Base-by-base conservation (phyloP, 2,329 filamentous ascomycete genomes). In the Cadophora sp. region DNA sequence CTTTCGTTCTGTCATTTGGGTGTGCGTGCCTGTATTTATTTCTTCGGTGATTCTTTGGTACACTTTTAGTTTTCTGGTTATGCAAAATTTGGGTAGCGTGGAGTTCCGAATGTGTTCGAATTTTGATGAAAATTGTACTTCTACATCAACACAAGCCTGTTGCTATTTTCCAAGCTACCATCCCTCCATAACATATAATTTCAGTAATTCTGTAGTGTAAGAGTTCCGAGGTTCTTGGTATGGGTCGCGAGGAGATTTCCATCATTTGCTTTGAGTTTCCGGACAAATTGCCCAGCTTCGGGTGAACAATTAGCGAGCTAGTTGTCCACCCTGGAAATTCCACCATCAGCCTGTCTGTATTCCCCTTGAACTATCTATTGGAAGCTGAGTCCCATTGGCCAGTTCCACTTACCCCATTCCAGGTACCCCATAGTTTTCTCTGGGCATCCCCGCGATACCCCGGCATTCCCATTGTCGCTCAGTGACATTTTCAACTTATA, bases 401-500 rank as follows among this genome's bases (percentile, higher is more conserved):
- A 68, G 59, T 65, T 41, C 43, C 13, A 58, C 22, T 66, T 66
- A 65, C 64, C 66, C 68, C 61, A 43, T 41, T 50, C 39, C 50
- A 53, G 50, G 24, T 53, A 53, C 50, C 50, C 50, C 50, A 53
- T 53, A 53, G 50, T 53, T 53, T 9, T 33, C 11, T 33, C 50
- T 53, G 50, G 50, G 50, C 50, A 66, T 39, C 66, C 68, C 68
- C 66, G 66, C 68, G 36, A 33, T 53, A 53, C 50, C 50, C 50
- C 50, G 50, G 50, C 27, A n/a, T 53, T 53, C 4, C 14, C 27
- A 18, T n/a, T 33, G 27, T 18, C 27, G 27, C 13, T 53, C 50
- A 30, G 16, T 33, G 16, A 53, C 14, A 51, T n/a, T 9, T 33
- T 53, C 16, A 30, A n/a, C 27, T 18, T 53, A n/a, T 53, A 53